phyloP scores from a whole-genome alignment of 768 basidiomycete species.

The Filobasidium wieringae region DNA sequence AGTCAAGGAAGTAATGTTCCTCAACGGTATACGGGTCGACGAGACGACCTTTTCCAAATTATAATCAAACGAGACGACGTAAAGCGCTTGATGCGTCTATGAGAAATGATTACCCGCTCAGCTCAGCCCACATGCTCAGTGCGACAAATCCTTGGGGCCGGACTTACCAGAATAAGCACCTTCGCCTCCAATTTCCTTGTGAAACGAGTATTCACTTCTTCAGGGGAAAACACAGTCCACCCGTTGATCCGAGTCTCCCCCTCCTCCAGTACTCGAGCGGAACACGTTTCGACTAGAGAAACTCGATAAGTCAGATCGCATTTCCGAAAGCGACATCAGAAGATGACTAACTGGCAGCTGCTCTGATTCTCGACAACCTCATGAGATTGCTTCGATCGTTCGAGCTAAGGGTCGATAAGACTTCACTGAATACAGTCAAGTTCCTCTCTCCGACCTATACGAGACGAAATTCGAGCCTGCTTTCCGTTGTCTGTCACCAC shows the following conservation, averaged over 20 bases:
- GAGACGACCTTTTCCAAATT: constrained; percentile 78
- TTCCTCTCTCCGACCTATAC: constrained; percentile 66
- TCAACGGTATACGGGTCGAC: constrained; percentile 78
- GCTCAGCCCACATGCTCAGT: neutral
- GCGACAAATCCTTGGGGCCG: neutral
- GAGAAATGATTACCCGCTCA: neutral
- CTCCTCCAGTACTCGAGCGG: constrained; percentile 60
- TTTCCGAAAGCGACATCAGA: neutral
- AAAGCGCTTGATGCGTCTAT: constrained; percentile 48
- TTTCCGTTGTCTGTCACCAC: no score
- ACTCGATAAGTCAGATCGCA: neutral
- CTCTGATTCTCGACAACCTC: constrained; percentile 73
- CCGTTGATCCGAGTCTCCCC: constrained; percentile 68
- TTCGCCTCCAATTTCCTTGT: constrained; percentile 88
- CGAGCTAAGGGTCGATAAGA: constrained; percentile 71
- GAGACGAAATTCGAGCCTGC: neutral
- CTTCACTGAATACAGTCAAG: constrained; percentile 80
- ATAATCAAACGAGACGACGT: constrained; percentile 60
- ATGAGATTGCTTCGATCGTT: constrained; percentile 87
- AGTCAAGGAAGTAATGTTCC: constrained; percentile 60
- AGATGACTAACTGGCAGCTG: constrained; percentile 56
- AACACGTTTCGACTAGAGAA: constrained; percentile 58
- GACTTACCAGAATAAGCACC: constrained; percentile 67
- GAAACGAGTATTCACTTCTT: constrained; percentile 57
- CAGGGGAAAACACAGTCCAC: constrained; percentile 86